phyloP scores from a whole-genome alignment of 2,329 filamentous ascomycete genomes.

The Niveomyces coronatus region DNA sequence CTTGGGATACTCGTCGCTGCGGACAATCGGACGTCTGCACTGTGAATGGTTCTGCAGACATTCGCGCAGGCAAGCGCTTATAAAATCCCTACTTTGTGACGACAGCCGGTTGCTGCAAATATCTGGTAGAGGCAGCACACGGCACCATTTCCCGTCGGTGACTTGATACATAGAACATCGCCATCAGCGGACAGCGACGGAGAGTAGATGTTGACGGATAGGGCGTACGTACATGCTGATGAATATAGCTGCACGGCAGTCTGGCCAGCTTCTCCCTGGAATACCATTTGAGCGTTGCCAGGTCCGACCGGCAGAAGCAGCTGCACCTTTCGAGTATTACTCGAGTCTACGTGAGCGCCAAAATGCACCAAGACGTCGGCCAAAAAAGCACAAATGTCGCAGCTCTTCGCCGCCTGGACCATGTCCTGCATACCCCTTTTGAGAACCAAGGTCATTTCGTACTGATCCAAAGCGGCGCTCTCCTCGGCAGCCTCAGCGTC shows the following conservation, averaged over 20 bases:
- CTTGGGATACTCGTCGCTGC: background rate
- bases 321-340: background rate
- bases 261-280: background rate
- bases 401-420: background rate
- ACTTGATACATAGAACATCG: too few species aligned
- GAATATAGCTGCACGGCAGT: constrained; percentile 1
- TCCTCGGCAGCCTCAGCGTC: background rate
- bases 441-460: constrained; percentile 3
- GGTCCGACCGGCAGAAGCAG: background rate
- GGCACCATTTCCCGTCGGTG: background rate
- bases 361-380: background rate
- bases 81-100: background rate
- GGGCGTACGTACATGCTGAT: background rate
- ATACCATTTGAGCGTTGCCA: constrained; percentile 1
- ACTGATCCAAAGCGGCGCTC: background rate
- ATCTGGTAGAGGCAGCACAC: background rate
- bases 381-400: background rate
- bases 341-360: background rate
- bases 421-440: background rate
- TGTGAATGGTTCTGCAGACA: background rate
- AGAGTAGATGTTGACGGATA: too few species aligned
- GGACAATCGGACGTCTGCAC: background rate
- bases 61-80: background rate
- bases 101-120: background rate
- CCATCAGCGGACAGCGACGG: too few species aligned